phyloP scores from a whole-genome alignment of 192 early-diverging fungal species.

The Umbelopsis ramanniana region DNA sequence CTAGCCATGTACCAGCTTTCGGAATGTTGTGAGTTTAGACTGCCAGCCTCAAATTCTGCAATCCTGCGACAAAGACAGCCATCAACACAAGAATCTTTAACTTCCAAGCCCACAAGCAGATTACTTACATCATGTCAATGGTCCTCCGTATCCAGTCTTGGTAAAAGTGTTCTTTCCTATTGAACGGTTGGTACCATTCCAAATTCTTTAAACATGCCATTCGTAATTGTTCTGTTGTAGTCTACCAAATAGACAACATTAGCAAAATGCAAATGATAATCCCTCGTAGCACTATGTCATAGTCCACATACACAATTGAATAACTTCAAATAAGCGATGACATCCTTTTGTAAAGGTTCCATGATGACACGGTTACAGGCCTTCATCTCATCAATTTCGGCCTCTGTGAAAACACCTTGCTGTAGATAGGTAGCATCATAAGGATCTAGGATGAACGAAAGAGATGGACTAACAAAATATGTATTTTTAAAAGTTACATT shows the following conservation, averaged over 20 bases:
- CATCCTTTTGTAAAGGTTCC: conserved; percentile 10
- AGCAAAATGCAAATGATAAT: too few relatives aligned
- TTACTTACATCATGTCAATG: conserved; percentile 30
- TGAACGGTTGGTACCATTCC: background rate
- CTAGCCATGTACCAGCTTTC: conserved; percentile 30
- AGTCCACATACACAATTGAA: conserved; percentile 25
- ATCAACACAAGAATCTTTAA: conserved; percentile 15
- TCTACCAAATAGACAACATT: too few relatives aligned
- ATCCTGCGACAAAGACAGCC: conserved; percentile 24
- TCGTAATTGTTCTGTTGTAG: background rate
- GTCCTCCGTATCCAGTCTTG: conserved; percentile 34
- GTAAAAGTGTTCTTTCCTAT: conserved; percentile 18
- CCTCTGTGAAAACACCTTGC: conserved; percentile 24
- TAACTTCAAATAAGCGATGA: conserved; percentile 14
- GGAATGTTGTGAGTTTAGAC: conserved; percentile 25
- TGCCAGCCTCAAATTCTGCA: conserved; percentile 33
- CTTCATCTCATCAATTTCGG: conserved; percentile 28
- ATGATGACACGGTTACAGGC: background rate
- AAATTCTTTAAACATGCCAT: conserved; percentile 23
- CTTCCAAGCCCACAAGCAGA: background rate
- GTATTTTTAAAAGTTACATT: too few relatives aligned
- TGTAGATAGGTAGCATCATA: conserved; percentile 27
- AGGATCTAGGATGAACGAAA: conserved; percentile 32
- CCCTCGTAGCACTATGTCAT: too few relatives aligned
- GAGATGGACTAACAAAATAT: background rate